Conservation (phyloP, 73 alveolate genomes). For the Breviolum minutum region DNA sequence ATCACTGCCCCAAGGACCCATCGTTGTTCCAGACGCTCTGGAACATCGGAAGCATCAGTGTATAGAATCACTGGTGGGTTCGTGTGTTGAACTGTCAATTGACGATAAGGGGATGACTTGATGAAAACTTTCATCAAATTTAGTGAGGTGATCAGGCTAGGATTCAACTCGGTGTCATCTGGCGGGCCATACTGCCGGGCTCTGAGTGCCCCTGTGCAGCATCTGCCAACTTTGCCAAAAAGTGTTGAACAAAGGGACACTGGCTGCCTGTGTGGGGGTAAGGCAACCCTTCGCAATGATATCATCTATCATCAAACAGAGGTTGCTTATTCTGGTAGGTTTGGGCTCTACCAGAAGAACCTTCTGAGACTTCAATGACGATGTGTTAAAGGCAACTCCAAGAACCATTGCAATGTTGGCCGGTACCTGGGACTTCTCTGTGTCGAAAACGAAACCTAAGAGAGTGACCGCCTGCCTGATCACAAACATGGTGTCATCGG, state of each 20-base stretch:
- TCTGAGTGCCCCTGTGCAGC: background rate
- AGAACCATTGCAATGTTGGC: background rate
- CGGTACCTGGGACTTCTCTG: background rate
- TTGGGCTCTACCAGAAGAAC: background rate
- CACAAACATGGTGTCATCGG: background rate
- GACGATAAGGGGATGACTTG: background rate
- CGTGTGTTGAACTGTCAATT: background rate
- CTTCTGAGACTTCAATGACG: background rate
- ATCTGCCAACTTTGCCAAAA: background rate
- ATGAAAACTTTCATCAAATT: background rate
- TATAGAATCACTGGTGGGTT: no score
- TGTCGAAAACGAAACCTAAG: background rate
- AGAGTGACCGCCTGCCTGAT: background rate
- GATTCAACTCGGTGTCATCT: background rate
- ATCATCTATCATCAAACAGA: background rate
- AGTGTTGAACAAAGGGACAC: background rate
- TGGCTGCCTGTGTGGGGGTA: background rate
- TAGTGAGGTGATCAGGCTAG: background rate
- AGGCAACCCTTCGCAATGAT: background rate
- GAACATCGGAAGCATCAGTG: no score
- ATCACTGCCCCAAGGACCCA: no score
- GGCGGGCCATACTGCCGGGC: background rate
- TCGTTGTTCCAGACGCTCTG: no score
- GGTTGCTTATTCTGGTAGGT: background rate
- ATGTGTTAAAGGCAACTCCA: background rate